Conservation (phyloP, 2,329 filamentous ascomycete species). For the Trichoderma aggressivum region DNA sequence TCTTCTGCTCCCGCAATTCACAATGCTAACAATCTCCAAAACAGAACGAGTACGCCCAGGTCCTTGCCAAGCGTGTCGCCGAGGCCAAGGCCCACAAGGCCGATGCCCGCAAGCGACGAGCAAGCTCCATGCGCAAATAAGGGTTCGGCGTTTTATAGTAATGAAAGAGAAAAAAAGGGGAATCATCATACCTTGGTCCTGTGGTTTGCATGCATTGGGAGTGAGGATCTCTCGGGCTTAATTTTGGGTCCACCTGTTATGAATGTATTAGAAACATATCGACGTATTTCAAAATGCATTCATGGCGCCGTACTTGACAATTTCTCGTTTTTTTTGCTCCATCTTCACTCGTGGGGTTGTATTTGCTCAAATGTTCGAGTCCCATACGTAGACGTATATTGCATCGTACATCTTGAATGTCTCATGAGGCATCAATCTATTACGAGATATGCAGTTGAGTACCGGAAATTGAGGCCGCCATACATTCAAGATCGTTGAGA, state of each 20-base stretch:
- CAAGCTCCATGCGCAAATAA: constrained; percentile 92
- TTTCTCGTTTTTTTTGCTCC: not conserved
- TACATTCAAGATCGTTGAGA: not conserved
- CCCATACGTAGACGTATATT: not conserved
- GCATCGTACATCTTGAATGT: not conserved
- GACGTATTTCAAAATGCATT: constrained; percentile 34
- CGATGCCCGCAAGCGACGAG: constrained; percentile 94
- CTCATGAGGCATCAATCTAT: not conserved
- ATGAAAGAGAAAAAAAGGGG: constrained; percentile 31
- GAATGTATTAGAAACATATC: constrained; percentile 40
- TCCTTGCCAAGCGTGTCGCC: constrained; percentile 94
- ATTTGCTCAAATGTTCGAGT: not conserved
- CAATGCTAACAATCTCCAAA: constrained; percentile 34
- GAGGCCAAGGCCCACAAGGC: constrained; percentile 94
- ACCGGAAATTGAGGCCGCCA: not conserved
- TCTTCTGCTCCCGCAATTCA: constrained; percentile 31
- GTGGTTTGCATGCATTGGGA: constrained; percentile 42
- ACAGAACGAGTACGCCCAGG: constrained; percentile 93
- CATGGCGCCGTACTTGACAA: constrained; percentile 21
- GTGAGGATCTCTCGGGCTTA: constrained; percentile 34
- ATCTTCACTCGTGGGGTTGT: not conserved
- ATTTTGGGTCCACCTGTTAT: constrained; percentile 29
- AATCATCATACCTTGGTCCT: constrained; percentile 36
- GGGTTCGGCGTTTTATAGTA: constrained; percentile 33
- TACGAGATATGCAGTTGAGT: not conserved